A percentile compares a stretch with the other conserved stretches of the same genome.
These are phyloP conservation scores for Russula ochroleuca DNA, from an alignment of 768 basidiomycete species.

Conservation along the genomic window DNA sequence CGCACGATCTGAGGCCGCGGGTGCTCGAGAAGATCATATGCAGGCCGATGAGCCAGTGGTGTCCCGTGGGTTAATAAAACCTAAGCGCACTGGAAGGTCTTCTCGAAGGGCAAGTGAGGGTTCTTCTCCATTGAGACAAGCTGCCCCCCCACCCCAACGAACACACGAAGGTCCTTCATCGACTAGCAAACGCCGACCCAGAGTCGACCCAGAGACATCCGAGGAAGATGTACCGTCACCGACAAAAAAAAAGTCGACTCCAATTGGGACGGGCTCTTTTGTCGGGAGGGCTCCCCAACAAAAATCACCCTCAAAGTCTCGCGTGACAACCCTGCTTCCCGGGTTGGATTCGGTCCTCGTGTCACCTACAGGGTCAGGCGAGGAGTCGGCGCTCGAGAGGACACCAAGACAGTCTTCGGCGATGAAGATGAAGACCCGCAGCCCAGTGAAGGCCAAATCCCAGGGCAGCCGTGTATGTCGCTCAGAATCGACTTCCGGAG, in stretches of 20 bases:
- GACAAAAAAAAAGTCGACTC: constrained; percentile 22
- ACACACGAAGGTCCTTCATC: background rate
- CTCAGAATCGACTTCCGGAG: background rate
- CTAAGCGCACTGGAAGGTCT: background rate
- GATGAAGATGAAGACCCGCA: constrained; percentile 10
- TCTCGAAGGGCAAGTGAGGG: background rate
- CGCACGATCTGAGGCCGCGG: background rate
- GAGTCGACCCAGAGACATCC: constrained; percentile 10
- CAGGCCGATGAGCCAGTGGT: background rate
- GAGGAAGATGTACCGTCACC: background rate
- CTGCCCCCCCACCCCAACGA: background rate
- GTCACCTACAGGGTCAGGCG: constrained; percentile 23
- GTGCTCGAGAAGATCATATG: constrained; percentile 1
- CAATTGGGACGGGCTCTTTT: background rate
- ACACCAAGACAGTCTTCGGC: constrained; percentile 10
- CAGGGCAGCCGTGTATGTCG: constrained; percentile 4
- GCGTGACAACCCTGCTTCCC: constrained; percentile 6
- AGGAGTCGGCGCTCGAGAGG: background rate
- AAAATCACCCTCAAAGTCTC: constrained; percentile 17
- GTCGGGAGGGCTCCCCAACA: background rate
- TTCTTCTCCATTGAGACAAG: constrained; percentile 1
- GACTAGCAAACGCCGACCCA: background rate
- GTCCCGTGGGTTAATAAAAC: background rate
- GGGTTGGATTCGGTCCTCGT: constrained; percentile 22
- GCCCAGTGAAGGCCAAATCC: constrained; percentile 14